phyloP scores from a whole-genome alignment of 306 rosid species.

The Ormosia semicastrata region DNA sequence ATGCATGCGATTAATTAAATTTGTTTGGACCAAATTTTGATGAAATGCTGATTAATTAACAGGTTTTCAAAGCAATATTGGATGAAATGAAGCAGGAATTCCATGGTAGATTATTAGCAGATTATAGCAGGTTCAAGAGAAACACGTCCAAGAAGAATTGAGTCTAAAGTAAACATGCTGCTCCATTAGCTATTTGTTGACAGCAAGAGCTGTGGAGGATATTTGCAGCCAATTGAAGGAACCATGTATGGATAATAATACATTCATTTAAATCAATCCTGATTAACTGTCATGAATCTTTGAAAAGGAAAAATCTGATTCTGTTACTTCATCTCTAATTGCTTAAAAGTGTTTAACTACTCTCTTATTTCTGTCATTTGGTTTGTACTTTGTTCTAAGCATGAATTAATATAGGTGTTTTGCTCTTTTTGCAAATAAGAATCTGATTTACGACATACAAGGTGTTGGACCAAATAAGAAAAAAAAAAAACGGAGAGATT shows the following conservation, averaged over 20 bases:
- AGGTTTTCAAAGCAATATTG: constrained; percentile 37
- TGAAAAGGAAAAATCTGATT: neutral
- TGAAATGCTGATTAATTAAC: neutral
- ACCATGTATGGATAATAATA: neutral
- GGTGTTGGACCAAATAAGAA: neutral
- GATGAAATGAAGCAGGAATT: constrained; percentile 31
- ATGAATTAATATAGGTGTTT: neutral
- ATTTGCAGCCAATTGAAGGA: neutral
- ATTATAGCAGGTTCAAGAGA: constrained; percentile 48
- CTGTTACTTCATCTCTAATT: neutral
- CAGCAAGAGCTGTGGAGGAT: neutral
- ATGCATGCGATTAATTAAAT: neutral
- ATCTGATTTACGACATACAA: neutral
- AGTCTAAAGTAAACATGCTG: neutral
- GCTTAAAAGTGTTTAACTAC: neutral
- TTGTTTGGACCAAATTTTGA: neutral
- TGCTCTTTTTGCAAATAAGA: neutral
- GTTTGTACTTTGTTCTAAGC: neutral
- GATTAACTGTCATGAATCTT: neutral
- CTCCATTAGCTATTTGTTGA: neutral
- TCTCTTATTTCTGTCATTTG: neutral
- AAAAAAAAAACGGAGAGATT: neutral
- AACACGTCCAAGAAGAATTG: constrained; percentile 23
- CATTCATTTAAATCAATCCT: neutral
- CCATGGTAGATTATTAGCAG: constrained; percentile 35